phyloP scores from a whole-genome alignment of 2,329 filamentous ascomycete genomes.

The Epichloe festucae region DNA sequence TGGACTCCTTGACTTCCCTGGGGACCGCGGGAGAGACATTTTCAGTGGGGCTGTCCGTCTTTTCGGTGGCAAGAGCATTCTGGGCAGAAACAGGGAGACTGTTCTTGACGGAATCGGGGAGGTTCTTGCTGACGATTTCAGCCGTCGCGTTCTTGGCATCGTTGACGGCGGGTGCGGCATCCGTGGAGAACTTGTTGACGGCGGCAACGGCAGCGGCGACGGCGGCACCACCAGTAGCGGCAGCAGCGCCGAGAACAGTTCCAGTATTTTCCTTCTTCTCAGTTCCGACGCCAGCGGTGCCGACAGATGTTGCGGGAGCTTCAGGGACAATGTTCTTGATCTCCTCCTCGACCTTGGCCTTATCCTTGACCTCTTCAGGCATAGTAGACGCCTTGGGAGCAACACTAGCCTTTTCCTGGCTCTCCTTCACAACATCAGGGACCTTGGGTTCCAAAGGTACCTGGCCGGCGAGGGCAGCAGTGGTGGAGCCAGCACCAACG shows the following conservation, averaged over 20 bases:
- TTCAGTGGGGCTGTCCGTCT: constrained; percentile 29
- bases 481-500: too few relatives aligned
- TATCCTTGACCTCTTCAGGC: constrained; percentile 53
- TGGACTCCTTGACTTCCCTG: constrained; percentile 43
- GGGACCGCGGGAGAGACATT: constrained; percentile 39
- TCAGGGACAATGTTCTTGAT: constrained; percentile 53
- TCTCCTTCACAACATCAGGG: constrained; percentile 48
- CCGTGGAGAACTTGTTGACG: constrained; percentile 24
- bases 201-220: constrained; percentile 21
- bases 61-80: constrained; percentile 30
- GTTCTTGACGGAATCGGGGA: constrained; percentile 42
- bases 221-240: constrained; percentile 22
- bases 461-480: too few relatives aligned
- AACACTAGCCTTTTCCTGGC: constrained; percentile 52
- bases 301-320: constrained; percentile 44
- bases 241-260: constrained; percentile 24
- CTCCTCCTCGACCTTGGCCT: constrained; percentile 58
- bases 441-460: too few relatives aligned
- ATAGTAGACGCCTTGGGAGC: constrained; percentile 57
- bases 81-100: constrained; percentile 36
- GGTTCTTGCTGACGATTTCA: constrained; percentile 30
- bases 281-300: constrained; percentile 37
- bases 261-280: constrained; percentile 34
- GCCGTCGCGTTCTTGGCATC: constrained; percentile 23
- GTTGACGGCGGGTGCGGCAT: constrained; percentile 17